These are phyloP conservation scores for Zopfochytrium polystomum DNA, from an alignment of 371 early-diverging fungal genomes.

Conservation along the genomic window DNA sequence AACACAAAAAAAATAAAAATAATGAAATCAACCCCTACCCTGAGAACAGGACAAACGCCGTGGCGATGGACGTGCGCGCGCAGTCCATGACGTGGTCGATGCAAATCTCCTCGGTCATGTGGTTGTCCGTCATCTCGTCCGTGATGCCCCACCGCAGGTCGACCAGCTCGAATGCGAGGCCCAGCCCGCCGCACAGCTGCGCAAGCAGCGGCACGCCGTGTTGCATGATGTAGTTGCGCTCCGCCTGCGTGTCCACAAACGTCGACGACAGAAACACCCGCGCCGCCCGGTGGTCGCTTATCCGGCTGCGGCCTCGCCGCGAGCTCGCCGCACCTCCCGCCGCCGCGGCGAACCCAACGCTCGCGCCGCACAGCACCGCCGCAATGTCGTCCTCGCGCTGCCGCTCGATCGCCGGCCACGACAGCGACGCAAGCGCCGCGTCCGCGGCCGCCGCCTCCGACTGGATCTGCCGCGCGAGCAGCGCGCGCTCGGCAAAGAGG, in stretches of 20 bases:
- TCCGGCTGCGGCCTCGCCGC: too few relatives aligned
- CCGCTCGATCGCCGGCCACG: neutral
- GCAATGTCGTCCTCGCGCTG: neutral
- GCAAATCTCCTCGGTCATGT: neutral
- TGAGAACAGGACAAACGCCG: neutral
- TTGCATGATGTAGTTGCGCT: neutral
- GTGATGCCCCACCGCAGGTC: neutral
- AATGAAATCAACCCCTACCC: too few relatives aligned
- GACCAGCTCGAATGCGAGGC: neutral
- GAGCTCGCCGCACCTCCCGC: too few relatives aligned
- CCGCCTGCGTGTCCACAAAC: neutral
- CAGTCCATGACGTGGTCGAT: neutral
- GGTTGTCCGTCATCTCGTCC: neutral
- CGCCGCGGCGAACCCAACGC: neutral
- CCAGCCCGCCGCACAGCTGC: neutral
- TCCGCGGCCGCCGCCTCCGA: too few relatives aligned
- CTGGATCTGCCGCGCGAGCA: too few relatives aligned
- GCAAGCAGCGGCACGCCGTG: neutral
- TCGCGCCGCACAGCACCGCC: neutral
- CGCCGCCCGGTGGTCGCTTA: neutral
- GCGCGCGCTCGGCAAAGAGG: neutral
- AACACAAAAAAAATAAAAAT: too few relatives aligned
- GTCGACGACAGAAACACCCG: neutral
- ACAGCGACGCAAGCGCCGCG: too few relatives aligned
- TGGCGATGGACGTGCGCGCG: neutral